Percentiles rank a stretch among this genome's conserved stretches.
phyloP scores from a whole-genome alignment of 2,329 filamentous ascomycete genomes.

The Beauveria scarabaeidicola region DNA sequence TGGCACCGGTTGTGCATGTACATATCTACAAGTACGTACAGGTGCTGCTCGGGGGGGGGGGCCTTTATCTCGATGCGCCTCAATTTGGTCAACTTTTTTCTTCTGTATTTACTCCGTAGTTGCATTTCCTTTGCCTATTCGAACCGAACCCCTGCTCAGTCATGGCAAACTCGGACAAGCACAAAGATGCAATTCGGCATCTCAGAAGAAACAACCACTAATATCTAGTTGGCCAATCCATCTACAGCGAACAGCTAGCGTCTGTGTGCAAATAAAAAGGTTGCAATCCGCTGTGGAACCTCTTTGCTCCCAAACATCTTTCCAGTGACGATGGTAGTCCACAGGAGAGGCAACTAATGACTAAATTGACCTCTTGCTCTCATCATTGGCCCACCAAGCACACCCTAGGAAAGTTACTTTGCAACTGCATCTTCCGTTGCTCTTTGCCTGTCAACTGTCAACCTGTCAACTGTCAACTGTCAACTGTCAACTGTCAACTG shows the following conservation, averaged over 20 bases:
- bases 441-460: no score
- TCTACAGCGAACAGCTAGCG: neutral
- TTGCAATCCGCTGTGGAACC: slow-evolving; percentile 6
- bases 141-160: neutral
- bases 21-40: neutral
- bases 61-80: slow-evolving; percentile 2
- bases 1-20: slow-evolving; percentile 1
- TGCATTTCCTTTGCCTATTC: neutral
- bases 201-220: neutral
- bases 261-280: neutral
- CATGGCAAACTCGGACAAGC: neutral
- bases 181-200: neutral
- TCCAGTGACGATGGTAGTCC: neutral
- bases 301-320: neutral
- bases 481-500: no score
- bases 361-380: no score
- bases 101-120: neutral
- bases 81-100: neutral
- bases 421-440: no score
- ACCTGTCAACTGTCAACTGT: no score
- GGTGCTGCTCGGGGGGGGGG: neutral
- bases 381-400: no score
- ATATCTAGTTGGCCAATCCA: neutral
- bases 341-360: no score
- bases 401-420: no score